Evolutionary conservation across 495 filamentous ascomycete species (phyloP).

Genomic region (Xylaria palmicola): DNA sequence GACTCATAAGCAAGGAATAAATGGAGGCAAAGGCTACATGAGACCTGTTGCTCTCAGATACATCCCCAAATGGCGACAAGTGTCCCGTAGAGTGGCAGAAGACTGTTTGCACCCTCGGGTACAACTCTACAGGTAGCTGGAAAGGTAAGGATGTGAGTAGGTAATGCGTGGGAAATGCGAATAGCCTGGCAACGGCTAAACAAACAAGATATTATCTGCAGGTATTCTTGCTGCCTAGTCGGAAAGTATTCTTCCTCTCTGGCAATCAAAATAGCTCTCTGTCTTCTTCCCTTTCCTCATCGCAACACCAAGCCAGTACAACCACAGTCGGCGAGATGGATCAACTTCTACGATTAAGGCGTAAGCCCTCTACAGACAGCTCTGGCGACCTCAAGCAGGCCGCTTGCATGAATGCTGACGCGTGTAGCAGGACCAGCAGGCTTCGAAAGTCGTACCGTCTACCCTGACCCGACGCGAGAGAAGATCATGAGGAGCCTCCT

Average conservation of each 20-base stretch:
- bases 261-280: too few species aligned
- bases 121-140: not conserved
- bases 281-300: not conserved
- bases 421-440: not conserved
- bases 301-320: not conserved
- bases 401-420: not conserved
- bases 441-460: not conserved
- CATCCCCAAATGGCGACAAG: not conserved
- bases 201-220: not conserved
- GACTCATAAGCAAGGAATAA: not conserved
- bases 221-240: not conserved
- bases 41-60: not conserved
- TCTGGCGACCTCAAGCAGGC: too few species aligned
- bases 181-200: not conserved
- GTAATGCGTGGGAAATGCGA: not conserved
- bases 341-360: not conserved
- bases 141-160: not conserved
- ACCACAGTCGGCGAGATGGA: not conserved
- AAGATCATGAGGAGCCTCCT: not conserved
- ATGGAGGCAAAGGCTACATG: not conserved
- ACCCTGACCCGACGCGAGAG: not conserved
- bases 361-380: not conserved
- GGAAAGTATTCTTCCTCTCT: not conserved
- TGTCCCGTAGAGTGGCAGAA: constrained; percentile 4
- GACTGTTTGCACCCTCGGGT: constrained; percentile 5